A percentile compares a stretch with the other conserved stretches of the same genome.
These are phyloP conservation scores for Geotrichum restrictum DNA, from an alignment of 1,139 yeast genomes.

Conservation along the genomic window DNA sequence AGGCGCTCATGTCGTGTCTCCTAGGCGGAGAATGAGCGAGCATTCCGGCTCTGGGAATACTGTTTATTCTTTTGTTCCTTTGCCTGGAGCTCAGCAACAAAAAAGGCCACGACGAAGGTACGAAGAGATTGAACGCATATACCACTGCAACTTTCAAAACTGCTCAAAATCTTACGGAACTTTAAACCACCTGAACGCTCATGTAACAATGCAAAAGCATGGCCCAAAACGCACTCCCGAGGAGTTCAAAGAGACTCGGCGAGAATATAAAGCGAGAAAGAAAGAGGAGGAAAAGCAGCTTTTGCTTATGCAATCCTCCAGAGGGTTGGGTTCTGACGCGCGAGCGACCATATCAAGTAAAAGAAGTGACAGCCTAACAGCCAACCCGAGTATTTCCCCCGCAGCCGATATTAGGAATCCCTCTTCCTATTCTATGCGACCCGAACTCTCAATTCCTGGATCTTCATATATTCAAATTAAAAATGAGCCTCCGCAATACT, in stretches of 20 bases:
- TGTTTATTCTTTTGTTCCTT: conserved; percentile 33
- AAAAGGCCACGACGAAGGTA: conserved; percentile 63
- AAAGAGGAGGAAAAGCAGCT: conserved; percentile 25
- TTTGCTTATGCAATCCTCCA: conserved; percentile 13
- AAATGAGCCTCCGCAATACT: no score
- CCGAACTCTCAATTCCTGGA: no score
- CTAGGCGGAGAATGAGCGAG: background rate
- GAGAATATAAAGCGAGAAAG: conserved; percentile 33
- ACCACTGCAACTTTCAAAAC: conserved; percentile 55
- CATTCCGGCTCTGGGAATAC: conserved; percentile 15
- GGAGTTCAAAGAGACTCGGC: conserved; percentile 54
- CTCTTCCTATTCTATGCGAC: no score
- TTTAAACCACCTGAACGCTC: conserved; percentile 72
- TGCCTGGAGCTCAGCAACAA: conserved; percentile 35
- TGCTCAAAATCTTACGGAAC: conserved; percentile 75
- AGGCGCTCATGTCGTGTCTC: background rate
- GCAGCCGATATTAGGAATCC: background rate
- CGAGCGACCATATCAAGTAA: background rate
- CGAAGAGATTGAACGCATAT: conserved; percentile 65
- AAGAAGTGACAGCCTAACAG: background rate
- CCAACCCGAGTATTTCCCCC: background rate
- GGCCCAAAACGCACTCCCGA: conserved; percentile 67
- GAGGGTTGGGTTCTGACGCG: background rate
- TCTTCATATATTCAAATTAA: no score
- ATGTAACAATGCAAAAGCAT: conserved; percentile 66